phyloP scores from a whole-genome alignment of 768 basidiomycete species.

The Leccinum aurantiacum region DNA sequence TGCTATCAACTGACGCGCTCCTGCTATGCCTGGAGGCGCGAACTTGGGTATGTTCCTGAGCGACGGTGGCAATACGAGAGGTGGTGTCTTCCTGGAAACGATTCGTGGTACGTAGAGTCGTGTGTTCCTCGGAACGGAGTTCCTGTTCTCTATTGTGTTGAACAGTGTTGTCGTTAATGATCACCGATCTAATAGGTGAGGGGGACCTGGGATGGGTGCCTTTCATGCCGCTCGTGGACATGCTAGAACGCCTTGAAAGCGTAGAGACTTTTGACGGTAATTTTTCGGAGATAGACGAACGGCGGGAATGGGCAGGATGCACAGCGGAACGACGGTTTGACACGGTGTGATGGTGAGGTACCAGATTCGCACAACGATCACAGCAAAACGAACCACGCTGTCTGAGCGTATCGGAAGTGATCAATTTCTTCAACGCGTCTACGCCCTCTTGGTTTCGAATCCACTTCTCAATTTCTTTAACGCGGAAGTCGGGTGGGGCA shows the following conservation, averaged over 20 bases:
- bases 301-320: constrained; percentile 28
- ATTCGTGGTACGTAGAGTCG: constrained; percentile 9
- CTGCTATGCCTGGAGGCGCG: constrained; percentile 12
- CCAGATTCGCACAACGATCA: constrained; percentile 35
- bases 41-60: constrained; percentile 16
- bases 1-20: constrained; percentile 20
- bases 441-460: constrained; percentile 48
- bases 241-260: constrained; percentile 22
- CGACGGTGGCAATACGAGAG: constrained; percentile 7
- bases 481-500: constrained; percentile 68
- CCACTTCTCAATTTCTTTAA: constrained; percentile 82
- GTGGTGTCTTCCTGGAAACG: constrained; percentile 16
- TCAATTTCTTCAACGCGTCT: constrained; percentile 24
- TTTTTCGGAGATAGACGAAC: constrained; percentile 26
- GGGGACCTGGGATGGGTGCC: constrained; percentile 8
- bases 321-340: constrained; percentile 28
- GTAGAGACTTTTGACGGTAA: constrained; percentile 7
- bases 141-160: constrained; percentile 16
- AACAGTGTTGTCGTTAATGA: constrained; percentile 11
- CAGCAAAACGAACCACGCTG: constrained; percentile 35
- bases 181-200: constrained; percentile 13
- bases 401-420: constrained; percentile 19
- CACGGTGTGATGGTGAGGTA: constrained; percentile 32
- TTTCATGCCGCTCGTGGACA: constrained; percentile 9
- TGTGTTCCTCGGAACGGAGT: constrained; percentile 20